phyloP scores from a whole-genome alignment of 805 yeast genomes.

The Pichia cephalocereana region DNA sequence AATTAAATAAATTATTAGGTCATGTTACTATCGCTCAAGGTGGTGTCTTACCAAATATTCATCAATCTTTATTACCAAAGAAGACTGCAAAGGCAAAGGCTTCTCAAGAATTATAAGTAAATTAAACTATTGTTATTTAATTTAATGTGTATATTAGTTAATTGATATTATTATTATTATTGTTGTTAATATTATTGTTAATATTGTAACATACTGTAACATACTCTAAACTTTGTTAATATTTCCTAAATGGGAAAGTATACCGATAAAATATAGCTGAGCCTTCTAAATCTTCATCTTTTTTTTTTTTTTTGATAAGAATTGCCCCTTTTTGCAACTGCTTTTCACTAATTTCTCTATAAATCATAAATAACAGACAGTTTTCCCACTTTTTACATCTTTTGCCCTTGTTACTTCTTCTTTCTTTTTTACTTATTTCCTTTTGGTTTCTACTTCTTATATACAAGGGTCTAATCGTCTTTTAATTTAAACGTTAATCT shows the following conservation, averaged over 20 bases:
- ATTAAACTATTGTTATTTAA: too few relatives aligned
- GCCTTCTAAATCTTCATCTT: background rate
- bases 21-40: constrained; percentile 98
- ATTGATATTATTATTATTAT: too few relatives aligned
- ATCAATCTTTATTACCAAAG: constrained; percentile 75
- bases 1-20: constrained; percentile 84
- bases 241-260: too few relatives aligned
- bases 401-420: background rate
- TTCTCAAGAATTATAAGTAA: constrained; percentile 46
- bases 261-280: background rate
- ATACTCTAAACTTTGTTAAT: too few relatives aligned
- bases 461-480: background rate
- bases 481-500: background rate
- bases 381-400: background rate
- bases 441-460: background rate
- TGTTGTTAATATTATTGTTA: too few relatives aligned
- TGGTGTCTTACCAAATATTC: constrained; percentile 98
- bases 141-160: constrained; percentile 7
- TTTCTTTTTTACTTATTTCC: background rate
- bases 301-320: too few relatives aligned
- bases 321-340: background rate
- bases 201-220: too few relatives aligned
- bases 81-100: constrained; percentile 46
- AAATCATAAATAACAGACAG: background rate
- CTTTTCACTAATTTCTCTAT: background rate